Evolutionary conservation across 257 asterid species (phyloP), one percentile per base, ranked within the genome.

Genomic region (Gentiana straminea): DNA sequence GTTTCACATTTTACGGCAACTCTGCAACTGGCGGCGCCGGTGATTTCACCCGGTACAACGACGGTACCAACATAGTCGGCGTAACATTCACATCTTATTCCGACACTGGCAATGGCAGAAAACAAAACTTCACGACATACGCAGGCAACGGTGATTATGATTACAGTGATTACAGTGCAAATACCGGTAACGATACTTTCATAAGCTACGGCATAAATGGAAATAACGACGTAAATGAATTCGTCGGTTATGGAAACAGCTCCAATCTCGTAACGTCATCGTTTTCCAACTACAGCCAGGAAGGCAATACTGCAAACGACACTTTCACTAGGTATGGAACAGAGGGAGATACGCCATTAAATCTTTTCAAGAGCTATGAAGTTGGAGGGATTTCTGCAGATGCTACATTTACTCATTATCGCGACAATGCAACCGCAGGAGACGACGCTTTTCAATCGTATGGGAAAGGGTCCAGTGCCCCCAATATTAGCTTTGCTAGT

Each of bases 401-500:
- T 0, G 98, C 84, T 37, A 75, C 68, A 0, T 86, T 90, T 79
- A 62, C 41, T 2, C 71, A 11, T 45, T 90, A 90, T 68, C 79
- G 98, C 52, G 87, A 84, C 24, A 77, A 77, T 35, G 44, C 95
- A 48, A 84, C 80, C 36, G 91, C 84, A 4, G 95, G 97, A 1
- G 86, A 75, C 70, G 97, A 90, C 68, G 55, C 57, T 2, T 90
- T 90, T 64, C 57, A 71, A 4, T 78, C 86, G 13, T 90, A 90
- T 55, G 81, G 70, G 24, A 84, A 80, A 53, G 57, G 45, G 0
- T 81, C 97, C 49, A 86, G 76, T 43, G 73, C 76, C 0, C 86
- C 78, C 8, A 54, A 60, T 9, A 52, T 76, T 1, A 52, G 45
- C 3, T 91, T 91, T 55, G 9, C 24, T 1, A 86, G 81, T 47